Evolutionary conservation across 2,329 filamentous ascomycete species (phyloP).

Genomic region (Beauveria brongniartii): DNA sequence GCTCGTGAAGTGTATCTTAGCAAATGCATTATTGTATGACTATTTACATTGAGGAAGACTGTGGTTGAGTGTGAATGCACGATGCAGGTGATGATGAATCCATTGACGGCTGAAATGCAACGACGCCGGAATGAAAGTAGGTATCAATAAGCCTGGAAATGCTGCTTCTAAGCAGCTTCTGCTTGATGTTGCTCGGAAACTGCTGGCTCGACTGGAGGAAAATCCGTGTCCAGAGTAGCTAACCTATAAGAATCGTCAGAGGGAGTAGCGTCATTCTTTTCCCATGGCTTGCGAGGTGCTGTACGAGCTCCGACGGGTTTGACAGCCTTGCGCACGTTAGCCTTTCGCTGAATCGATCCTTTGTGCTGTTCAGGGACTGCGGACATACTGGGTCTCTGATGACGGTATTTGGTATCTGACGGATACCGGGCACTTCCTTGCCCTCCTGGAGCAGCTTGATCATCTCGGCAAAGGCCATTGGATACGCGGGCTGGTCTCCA

Average conservation of each 20-base stretch:
- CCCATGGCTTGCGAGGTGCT: slow-evolving; percentile 65
- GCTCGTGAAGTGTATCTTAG: slow-evolving; percentile 4
- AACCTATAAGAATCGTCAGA: slow-evolving; percentile 15
- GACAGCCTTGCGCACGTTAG: slow-evolving; percentile 27
- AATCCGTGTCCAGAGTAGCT: slow-evolving; percentile 25
- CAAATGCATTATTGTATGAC: slow-evolving; percentile 8
- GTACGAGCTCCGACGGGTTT: slow-evolving; percentile 39
- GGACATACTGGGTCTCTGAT: slow-evolving; percentile 57
- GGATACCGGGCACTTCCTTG: slow-evolving; percentile 77
- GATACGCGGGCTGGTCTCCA: slow-evolving; percentile 59
- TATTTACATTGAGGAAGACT: neutral
- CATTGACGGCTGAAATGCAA: neutral
- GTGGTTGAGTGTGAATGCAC: neutral
- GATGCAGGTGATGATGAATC: neutral
- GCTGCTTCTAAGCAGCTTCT: slow-evolving; percentile 12
- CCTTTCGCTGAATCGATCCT: neutral
- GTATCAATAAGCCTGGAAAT: neutral
- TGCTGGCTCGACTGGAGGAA: slow-evolving; percentile 27
- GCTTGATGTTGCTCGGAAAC: slow-evolving; percentile 25
- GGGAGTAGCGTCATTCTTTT: slow-evolving; percentile 40
- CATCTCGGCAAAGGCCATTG: slow-evolving; percentile 75
- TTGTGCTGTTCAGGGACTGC: neutral
- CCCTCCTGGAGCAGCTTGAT: slow-evolving; percentile 77
- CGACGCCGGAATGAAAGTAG: neutral
- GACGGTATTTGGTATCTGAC: slow-evolving; percentile 75